Conservation (phyloP, 1,284 basidiomycete species). For the Leccinum variabile region DNA sequence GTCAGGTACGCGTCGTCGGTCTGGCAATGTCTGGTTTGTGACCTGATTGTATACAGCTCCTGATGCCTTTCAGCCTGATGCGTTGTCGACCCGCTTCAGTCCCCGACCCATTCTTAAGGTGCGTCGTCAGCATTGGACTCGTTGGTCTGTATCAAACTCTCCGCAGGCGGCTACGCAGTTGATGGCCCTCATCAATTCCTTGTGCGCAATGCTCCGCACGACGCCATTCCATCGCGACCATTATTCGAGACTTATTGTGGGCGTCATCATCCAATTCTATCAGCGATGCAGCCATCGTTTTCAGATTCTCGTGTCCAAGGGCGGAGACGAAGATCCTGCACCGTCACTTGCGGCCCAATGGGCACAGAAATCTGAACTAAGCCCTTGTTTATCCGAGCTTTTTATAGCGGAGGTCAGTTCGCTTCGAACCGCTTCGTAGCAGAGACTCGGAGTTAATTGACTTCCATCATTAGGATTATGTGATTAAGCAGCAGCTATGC, state of each 20-base stretch:
- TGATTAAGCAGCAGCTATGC: conserved; percentile 56
- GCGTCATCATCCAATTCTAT: conserved; percentile 97
- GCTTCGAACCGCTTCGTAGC: background rate
- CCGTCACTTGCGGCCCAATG: conserved; percentile 77
- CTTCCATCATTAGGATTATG: conserved; percentile 37
- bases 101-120: conserved; percentile 80
- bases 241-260: conserved; percentile 90
- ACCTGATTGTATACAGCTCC: conserved; percentile 48
- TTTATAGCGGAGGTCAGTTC: conserved; percentile 43
- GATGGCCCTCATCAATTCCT: conserved; percentile 88
- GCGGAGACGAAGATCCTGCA: conserved; percentile 40
- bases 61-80: conserved; percentile 83
- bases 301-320: conserved; percentile 65
- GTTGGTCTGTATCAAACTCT: conserved; percentile 11
- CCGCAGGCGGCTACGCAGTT: conserved; percentile 77
- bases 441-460: conserved; percentile 6
- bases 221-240: conserved; percentile 97
- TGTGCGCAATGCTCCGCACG: conserved; percentile 89
- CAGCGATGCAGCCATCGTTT: conserved; percentile 90
- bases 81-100: conserved; percentile 60
- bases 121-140: conserved; percentile 17
- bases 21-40: background rate
- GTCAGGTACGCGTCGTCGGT: conserved; percentile 52
- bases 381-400: conserved; percentile 66
- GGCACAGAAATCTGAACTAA: conserved; percentile 84